phyloP scores from a whole-genome alignment of 257 asterid genomes.

The Thymus quinquecostatus region DNA sequence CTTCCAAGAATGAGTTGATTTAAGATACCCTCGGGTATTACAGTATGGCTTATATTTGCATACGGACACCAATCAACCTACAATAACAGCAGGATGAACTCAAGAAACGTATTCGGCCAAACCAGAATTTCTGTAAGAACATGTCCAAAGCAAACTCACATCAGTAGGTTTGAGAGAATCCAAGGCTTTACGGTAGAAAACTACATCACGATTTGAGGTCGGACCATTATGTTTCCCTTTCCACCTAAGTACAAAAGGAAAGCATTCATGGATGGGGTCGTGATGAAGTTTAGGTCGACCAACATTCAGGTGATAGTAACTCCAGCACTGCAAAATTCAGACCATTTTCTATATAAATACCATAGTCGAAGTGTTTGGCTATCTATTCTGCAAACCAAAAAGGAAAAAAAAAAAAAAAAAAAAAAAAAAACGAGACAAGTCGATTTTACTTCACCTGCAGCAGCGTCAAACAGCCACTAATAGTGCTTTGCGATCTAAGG shows the following conservation, averaged over 20 bases:
- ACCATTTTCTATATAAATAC: background rate
- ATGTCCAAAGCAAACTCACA: constrained; percentile 32
- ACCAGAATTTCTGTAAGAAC: background rate
- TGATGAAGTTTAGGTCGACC: constrained; percentile 94
- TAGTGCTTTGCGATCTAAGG: constrained; percentile 90
- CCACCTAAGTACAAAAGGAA: constrained; percentile 97
- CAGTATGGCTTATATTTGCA: constrained; percentile 77
- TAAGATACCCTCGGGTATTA: constrained; percentile 73
- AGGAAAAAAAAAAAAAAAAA: background rate
- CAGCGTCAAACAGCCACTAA: constrained; percentile 90
- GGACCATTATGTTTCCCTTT: constrained; percentile 97
- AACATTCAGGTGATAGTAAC: constrained; percentile 87
- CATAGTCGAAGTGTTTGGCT: constrained; percentile 17
- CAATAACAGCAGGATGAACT: constrained; percentile 23
- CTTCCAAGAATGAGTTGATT: constrained; percentile 86
- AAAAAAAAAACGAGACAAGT: background rate
- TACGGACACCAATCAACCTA: constrained; percentile 98
- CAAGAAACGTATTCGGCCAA: background rate
- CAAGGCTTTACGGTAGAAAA: constrained; percentile 82
- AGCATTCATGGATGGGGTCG: constrained; percentile 90
- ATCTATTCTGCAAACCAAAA: background rate
- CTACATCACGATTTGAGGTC: constrained; percentile 90
- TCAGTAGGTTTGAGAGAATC: constrained; percentile 41
- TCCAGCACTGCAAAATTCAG: constrained; percentile 85
- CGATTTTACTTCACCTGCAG: constrained; percentile 67